Conservation (phyloP, 306 rosid species). For the Quillaja saponaria region DNA sequence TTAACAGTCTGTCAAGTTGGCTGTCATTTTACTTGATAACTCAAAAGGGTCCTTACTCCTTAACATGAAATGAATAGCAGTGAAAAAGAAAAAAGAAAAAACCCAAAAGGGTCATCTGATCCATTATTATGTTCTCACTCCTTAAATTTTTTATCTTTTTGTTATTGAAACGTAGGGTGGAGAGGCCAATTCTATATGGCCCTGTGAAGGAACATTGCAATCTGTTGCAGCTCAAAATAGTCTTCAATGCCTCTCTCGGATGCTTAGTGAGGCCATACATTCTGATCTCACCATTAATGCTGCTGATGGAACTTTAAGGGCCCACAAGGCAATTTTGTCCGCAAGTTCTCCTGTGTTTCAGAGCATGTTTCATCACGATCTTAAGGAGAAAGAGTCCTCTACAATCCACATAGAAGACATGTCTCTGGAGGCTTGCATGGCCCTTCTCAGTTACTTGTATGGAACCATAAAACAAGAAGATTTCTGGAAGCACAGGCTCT, state of each 20-base stretch:
- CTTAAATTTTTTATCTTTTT: constrained; percentile 7
- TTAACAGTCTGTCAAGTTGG: constrained; percentile 11
- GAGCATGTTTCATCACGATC: constrained; percentile 84
- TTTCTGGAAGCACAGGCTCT: constrained; percentile 77
- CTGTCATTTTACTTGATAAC: background rate
- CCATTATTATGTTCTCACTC: constrained; percentile 3
- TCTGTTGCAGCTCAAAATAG: constrained; percentile 53
- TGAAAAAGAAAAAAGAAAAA: background rate
- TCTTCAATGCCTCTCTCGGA: constrained; percentile 70
- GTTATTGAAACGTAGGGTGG: constrained; percentile 50
- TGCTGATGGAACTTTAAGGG: constrained; percentile 60
- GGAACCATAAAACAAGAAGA: constrained; percentile 77
- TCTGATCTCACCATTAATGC: constrained; percentile 73
- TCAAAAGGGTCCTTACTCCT: no score
- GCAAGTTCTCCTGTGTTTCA: constrained; percentile 86
- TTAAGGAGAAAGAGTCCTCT: constrained; percentile 77
- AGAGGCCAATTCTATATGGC: constrained; percentile 72
- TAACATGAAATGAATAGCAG: no score
- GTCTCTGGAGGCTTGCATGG: constrained; percentile 63
- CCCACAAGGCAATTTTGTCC: constrained; percentile 83
- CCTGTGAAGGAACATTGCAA: constrained; percentile 50
- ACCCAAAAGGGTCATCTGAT: background rate
- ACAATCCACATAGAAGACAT: constrained; percentile 73
- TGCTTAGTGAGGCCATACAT: constrained; percentile 73
- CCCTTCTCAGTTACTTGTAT: constrained; percentile 68